These are phyloP conservation scores for Puya raimondii DNA, from an alignment of 176 grass and related monocot species.

Conservation along the genomic window DNA sequence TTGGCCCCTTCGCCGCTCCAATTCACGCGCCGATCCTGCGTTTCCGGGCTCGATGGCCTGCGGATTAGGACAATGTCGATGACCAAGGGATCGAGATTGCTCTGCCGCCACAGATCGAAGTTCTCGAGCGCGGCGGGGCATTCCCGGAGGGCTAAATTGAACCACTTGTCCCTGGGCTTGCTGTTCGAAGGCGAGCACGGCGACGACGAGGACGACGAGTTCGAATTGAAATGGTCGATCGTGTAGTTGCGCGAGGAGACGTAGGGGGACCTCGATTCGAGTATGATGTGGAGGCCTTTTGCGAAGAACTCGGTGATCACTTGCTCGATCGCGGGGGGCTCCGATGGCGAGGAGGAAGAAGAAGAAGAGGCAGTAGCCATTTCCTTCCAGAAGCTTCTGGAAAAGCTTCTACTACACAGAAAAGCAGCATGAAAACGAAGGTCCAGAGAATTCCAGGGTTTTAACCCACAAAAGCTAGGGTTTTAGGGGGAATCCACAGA, in stretches of 20 bases:
- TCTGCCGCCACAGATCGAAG: slow-evolving; percentile 81
- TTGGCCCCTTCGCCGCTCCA: slow-evolving; percentile 16
- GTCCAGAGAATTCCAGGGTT: background rate
- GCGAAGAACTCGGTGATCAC: slow-evolving; percentile 92
- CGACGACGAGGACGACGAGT: slow-evolving; percentile 37
- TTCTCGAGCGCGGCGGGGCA: slow-evolving; percentile 88
- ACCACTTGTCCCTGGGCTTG: slow-evolving; percentile 66
- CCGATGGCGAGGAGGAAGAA: slow-evolving; percentile 13
- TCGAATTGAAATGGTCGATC: slow-evolving; percentile 10
- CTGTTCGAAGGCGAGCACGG: slow-evolving; percentile 38
- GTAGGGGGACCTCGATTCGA: slow-evolving; percentile 81
- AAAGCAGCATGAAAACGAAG: background rate
- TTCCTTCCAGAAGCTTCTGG: background rate
- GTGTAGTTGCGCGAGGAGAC: slow-evolving; percentile 68
- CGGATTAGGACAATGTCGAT: slow-evolving; percentile 64
- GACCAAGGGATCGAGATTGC: slow-evolving; percentile 80
- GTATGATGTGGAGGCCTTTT: slow-evolving; percentile 90
- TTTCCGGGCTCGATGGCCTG: background rate
- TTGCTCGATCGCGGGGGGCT: slow-evolving; percentile 78
- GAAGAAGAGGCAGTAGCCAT: slow-evolving; percentile 14
- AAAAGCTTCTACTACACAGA: background rate
- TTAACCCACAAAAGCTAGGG: background rate
- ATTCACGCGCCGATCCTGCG: background rate
- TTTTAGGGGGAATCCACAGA: background rate
- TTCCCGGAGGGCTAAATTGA: slow-evolving; percentile 68